Percentiles rank a stretch among this genome's conserved stretches.
These are phyloP conservation scores for Aphanomyces cochlioides DNA, from an alignment of 352 stramenopile species.

Conservation along the genomic window DNA sequence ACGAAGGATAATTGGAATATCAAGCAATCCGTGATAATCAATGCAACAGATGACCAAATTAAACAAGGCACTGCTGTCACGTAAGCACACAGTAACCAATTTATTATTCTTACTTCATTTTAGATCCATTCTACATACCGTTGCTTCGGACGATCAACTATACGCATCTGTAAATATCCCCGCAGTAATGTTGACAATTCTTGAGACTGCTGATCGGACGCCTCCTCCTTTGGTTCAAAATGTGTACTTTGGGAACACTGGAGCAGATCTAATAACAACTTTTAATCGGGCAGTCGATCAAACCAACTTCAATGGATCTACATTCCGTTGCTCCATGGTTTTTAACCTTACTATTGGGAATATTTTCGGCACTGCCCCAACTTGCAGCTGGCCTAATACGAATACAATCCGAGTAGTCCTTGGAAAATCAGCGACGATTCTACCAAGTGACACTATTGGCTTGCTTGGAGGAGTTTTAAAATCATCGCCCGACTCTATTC, in stretches of 20 bases:
- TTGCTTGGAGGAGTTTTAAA: conserved; percentile 5
- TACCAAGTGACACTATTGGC: background rate
- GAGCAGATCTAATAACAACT: conserved; percentile 7
- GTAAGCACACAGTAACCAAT: background rate
- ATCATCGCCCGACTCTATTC: background rate
- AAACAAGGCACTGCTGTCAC: background rate
- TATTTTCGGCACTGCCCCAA: background rate
- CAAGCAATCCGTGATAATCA: conserved; percentile 4
- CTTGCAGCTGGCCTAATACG: conserved; percentile 6
- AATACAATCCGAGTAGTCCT: conserved; percentile 4
- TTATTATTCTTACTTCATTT: background rate
- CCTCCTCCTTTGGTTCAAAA: conserved; percentile 1
- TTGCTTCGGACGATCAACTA: conserved; percentile 9
- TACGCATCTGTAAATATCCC: conserved; percentile 4
- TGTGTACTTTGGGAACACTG: conserved; percentile 18
- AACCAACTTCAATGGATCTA: conserved; percentile 5
- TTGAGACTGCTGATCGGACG: conserved; percentile 13
- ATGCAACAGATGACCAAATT: conserved; percentile 5
- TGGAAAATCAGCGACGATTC: background rate
- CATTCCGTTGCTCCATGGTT: background rate
- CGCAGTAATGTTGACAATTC: background rate
- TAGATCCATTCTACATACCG: conserved; percentile 6
- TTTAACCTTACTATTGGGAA: background rate
- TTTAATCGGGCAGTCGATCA: conserved; percentile 12
- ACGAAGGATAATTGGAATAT: conserved; percentile 10